Percentiles rank a stretch among this genome's conserved stretches.
Conservation (phyloP, 345 rosid species). For the Heritiera littoralis region DNA sequence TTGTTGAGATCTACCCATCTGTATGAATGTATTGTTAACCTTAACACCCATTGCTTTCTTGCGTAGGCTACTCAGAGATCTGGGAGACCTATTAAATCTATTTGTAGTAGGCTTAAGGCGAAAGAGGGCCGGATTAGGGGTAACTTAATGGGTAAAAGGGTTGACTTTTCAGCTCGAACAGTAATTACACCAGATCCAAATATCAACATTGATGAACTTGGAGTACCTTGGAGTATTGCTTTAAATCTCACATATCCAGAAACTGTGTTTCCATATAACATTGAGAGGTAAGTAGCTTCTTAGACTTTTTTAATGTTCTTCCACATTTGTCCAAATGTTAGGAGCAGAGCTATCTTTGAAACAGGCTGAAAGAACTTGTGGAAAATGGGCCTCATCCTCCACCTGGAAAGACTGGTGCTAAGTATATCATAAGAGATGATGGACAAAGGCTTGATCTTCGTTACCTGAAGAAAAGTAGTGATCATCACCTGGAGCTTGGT, state of each 20-base stretch:
- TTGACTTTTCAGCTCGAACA: slow-evolving; percentile 93
- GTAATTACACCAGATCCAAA: slow-evolving; percentile 96
- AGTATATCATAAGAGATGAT: slow-evolving; percentile 92
- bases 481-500: slow-evolving; percentile 96
- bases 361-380: slow-evolving; percentile 89
- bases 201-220: slow-evolving; percentile 86
- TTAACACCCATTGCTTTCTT: slow-evolving; percentile 10
- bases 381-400: slow-evolving; percentile 98
- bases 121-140: slow-evolving; percentile 97
- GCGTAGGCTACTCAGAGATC: slow-evolving; percentile 90
- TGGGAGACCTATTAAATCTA: slow-evolving; percentile 94
- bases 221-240: slow-evolving; percentile 99
- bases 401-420: slow-evolving; percentile 95
- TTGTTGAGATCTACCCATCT: neutral
- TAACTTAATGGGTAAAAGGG: slow-evolving; percentile 94
- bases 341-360: neutral
- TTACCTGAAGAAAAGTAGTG: slow-evolving; percentile 93
- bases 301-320: neutral
- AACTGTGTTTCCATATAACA: slow-evolving; percentile 91
- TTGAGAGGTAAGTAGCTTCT: slow-evolving; percentile 60
- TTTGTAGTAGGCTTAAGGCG: slow-evolving; percentile 94
- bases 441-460: slow-evolving; percentile 98
- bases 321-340: neutral
- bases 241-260: slow-evolving; percentile 92
- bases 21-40: neutral